A percentile compares a stretch with the other conserved stretches of the same genome.
phyloP scores from a whole-genome alignment of 2,329 filamentous ascomycete species.

The Fusarium sp. region DNA sequence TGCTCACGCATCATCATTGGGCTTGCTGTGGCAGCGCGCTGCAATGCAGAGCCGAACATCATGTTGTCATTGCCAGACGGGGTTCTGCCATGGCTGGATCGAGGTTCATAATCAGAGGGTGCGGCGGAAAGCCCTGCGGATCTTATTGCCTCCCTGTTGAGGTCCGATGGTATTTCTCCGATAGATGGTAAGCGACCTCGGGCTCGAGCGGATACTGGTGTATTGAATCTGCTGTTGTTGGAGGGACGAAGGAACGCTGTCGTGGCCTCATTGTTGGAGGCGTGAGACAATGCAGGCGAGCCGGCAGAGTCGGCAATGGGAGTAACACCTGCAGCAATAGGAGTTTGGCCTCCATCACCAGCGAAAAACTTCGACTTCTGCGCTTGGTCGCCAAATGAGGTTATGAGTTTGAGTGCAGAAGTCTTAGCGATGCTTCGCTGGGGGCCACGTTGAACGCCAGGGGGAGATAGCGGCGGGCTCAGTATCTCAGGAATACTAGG shows the following conservation, averaged over 20 bases:
- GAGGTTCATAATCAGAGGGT: slow-evolving; percentile 42
- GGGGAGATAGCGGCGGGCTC: slow-evolving; percentile 80
- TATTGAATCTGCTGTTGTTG: slow-evolving; percentile 75
- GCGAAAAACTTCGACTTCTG: slow-evolving; percentile 74
- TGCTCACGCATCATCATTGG: slow-evolving; percentile 70
- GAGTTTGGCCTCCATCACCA: slow-evolving; percentile 72
- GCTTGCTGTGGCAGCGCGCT: slow-evolving; percentile 74
- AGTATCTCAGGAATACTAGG: slow-evolving; percentile 70
- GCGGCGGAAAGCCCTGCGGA: slow-evolving; percentile 38
- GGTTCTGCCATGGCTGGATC: slow-evolving; percentile 51
- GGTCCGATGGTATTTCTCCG: slow-evolving; percentile 64
- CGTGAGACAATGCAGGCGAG: slow-evolving; percentile 67
- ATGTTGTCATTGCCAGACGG: slow-evolving; percentile 58
- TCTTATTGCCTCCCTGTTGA: slow-evolving; percentile 48
- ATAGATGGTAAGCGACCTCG: slow-evolving; percentile 80
- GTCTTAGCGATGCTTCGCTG: slow-evolving; percentile 78
- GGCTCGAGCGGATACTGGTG: slow-evolving; percentile 71
- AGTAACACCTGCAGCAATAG: slow-evolving; percentile 84
- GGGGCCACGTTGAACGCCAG: slow-evolving; percentile 69
- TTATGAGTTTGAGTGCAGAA: slow-evolving; percentile 89
- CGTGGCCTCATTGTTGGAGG: slow-evolving; percentile 65
- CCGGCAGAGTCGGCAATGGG: slow-evolving; percentile 83
- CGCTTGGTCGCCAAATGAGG: slow-evolving; percentile 77
- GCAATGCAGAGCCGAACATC: slow-evolving; percentile 60
- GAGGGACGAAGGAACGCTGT: slow-evolving; percentile 76